Conservation (phyloP, 352 stramenopile species). For the Nothophytophthora sp. region DNA sequence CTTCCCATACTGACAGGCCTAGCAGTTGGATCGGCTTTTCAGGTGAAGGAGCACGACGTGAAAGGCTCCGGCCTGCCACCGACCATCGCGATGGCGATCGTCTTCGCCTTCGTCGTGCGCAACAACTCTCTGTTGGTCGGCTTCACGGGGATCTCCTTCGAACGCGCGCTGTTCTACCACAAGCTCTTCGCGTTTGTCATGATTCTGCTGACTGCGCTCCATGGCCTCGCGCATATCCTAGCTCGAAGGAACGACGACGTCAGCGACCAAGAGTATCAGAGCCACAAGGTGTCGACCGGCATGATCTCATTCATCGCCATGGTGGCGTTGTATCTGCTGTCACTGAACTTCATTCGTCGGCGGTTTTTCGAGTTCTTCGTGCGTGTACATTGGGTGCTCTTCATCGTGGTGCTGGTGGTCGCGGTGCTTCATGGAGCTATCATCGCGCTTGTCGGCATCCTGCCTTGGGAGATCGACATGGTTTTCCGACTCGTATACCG, state of each 20-base stretch:
- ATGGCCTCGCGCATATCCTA: conserved; percentile 27
- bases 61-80: conserved; percentile 10
- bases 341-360: conserved; percentile 22
- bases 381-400: conserved; percentile 36
- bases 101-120: conserved; percentile 32
- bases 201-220: conserved; percentile 21
- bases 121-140: conserved; percentile 40
- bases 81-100: conserved; percentile 17
- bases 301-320: conserved; percentile 17
- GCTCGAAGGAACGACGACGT: not conserved
- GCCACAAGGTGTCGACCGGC: conserved; percentile 2
- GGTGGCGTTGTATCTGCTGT: conserved; percentile 14
- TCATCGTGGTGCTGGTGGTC: conserved; percentile 32
- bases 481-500: conserved; percentile 23
- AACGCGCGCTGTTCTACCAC: conserved; percentile 42
- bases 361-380: conserved; percentile 41
- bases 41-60: conserved; percentile 3
- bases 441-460: conserved; percentile 20
- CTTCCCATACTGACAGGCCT: conserved; percentile 8
- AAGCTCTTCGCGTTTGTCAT: conserved; percentile 27
- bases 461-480: conserved; percentile 21
- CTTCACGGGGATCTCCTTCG: conserved; percentile 35
- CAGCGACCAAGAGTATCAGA: not conserved
- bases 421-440: conserved; percentile 29
- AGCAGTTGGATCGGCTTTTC: not conserved